These are phyloP conservation scores for Arthroderma sp. DNA, from an alignment of 2,329 filamentous ascomycete genomes.

Conservation along the genomic window DNA sequence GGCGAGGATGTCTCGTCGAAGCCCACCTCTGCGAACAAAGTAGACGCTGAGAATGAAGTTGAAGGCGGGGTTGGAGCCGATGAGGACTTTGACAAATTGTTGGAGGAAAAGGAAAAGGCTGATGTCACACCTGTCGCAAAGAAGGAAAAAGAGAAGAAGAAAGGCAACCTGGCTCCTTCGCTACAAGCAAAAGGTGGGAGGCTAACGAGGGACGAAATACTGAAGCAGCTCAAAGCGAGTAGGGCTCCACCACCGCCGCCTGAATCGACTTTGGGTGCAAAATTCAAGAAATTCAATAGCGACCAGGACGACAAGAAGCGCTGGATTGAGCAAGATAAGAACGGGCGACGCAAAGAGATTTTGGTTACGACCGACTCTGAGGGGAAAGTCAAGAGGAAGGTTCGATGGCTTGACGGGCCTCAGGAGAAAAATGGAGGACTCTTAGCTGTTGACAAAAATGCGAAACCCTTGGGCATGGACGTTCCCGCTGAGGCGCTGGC, in stretches of 20 bases:
- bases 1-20: slow-evolving; percentile 40
- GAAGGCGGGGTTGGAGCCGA: slow-evolving; percentile 35
- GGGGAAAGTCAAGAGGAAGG: slow-evolving; percentile 49
- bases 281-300: slow-evolving; percentile 41
- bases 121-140: slow-evolving; percentile 18
- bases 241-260: slow-evolving; percentile 31
- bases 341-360: slow-evolving; percentile 41
- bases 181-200: slow-evolving; percentile 21
- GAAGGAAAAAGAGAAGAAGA: slow-evolving; percentile 36
- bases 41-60: slow-evolving; percentile 19
- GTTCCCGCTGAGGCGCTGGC: slow-evolving; percentile 32
- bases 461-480: slow-evolving; percentile 39
- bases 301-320: slow-evolving; percentile 35
- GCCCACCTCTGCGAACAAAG: slow-evolving; percentile 17
- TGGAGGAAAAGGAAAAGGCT: slow-evolving; percentile 25
- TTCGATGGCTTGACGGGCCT: slow-evolving; percentile 38
- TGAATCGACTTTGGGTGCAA: slow-evolving; percentile 39
- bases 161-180: slow-evolving; percentile 36
- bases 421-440: slow-evolving; percentile 23
- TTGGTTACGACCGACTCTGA: slow-evolving; percentile 46
- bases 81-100: slow-evolving; percentile 40
- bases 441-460: slow-evolving; percentile 32
- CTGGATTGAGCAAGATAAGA: slow-evolving; percentile 43
- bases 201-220: slow-evolving; percentile 45
- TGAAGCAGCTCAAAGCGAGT: slow-evolving; percentile 46